A percentile compares a stretch with the other conserved stretches of the same genome.
phyloP scores from a whole-genome alignment of 257 asterid species.

The Echium plantagineum region DNA sequence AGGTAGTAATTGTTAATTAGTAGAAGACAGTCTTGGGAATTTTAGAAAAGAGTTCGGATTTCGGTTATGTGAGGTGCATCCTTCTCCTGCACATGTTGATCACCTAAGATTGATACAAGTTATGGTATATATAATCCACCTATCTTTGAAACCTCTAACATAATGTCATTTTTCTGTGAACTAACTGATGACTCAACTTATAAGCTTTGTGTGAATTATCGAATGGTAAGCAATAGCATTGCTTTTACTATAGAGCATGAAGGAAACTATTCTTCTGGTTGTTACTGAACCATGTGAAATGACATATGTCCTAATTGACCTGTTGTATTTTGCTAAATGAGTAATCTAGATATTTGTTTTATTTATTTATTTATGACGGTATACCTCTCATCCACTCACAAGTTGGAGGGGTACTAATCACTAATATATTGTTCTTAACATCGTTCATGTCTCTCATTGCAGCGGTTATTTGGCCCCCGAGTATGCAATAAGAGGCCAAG shows the following conservation, averaged over 20 bases:
- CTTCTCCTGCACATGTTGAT: too few relatives aligned
- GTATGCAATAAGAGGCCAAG: slow-evolving; percentile 81
- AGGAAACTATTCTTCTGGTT: not conserved
- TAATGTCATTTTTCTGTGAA: too few relatives aligned
- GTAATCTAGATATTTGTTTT: not conserved
- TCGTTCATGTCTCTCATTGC: slow-evolving; percentile 18
- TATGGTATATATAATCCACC: too few relatives aligned
- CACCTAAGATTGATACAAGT: too few relatives aligned
- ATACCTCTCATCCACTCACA: not conserved
- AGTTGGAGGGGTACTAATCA: not conserved
- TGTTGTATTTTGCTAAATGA: not conserved
- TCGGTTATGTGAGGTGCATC: too few relatives aligned
- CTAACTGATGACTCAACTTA: too few relatives aligned
- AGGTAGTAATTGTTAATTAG: not conserved
- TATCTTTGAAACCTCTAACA: too few relatives aligned
- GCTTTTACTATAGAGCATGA: too few relatives aligned
- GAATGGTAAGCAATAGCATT: too few relatives aligned
- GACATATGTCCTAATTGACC: not conserved
- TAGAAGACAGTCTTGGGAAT: too few relatives aligned
- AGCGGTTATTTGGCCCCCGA: slow-evolving; percentile 99
- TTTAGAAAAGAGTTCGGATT: too few relatives aligned
- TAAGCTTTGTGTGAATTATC: too few relatives aligned
- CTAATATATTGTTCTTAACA: not conserved
- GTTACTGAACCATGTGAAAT: not conserved
- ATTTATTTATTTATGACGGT: not conserved